Percentiles rank a stretch among this genome's conserved stretches.
phyloP scores from a whole-genome alignment of 192 early-diverging fungal species.

The Dimargaris verticillata region DNA sequence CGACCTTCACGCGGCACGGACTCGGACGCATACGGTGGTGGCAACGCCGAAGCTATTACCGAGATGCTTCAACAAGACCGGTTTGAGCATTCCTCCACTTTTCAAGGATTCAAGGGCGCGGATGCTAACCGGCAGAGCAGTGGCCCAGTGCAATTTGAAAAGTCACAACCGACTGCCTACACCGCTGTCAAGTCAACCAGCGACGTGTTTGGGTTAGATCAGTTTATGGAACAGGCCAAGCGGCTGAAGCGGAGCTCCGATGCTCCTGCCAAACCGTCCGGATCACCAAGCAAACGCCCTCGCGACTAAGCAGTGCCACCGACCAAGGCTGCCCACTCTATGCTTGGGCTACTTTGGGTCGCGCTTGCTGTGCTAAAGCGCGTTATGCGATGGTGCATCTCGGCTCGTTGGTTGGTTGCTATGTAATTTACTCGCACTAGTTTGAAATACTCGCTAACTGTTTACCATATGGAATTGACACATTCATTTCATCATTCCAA shows the following conservation, averaged over 20 bases:
- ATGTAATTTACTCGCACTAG: too few relatives aligned
- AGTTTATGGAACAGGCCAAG: constrained; percentile 64
- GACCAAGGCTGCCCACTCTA: too few relatives aligned
- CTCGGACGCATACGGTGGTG: constrained; percentile 40
- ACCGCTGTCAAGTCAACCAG: constrained; percentile 19
- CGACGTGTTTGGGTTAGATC: constrained; percentile 85
- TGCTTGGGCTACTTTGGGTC: too few relatives aligned
- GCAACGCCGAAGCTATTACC: constrained; percentile 48
- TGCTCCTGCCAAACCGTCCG: too few relatives aligned
- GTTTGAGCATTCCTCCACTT: constrained; percentile 29
- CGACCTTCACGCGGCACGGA: constrained; percentile 48
- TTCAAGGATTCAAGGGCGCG: constrained; percentile 52
- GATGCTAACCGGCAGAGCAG: constrained; percentile 39
- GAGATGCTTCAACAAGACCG: constrained; percentile 47
- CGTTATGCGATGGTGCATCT: too few relatives aligned
- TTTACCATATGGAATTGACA: too few relatives aligned
- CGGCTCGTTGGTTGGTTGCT: too few relatives aligned
- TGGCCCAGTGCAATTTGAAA: constrained; percentile 92
- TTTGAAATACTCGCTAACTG: too few relatives aligned
- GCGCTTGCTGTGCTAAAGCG: too few relatives aligned
- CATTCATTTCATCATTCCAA: too few relatives aligned
- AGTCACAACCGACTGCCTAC: constrained; percentile 28
- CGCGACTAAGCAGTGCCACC: too few relatives aligned
- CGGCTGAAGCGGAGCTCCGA: constrained; percentile 27
- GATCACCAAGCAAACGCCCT: too few relatives aligned